Evolutionary conservation across 1,284 basidiomycete genomes (phyloP).

Genomic region (Takashimella tepidaria): DNA sequence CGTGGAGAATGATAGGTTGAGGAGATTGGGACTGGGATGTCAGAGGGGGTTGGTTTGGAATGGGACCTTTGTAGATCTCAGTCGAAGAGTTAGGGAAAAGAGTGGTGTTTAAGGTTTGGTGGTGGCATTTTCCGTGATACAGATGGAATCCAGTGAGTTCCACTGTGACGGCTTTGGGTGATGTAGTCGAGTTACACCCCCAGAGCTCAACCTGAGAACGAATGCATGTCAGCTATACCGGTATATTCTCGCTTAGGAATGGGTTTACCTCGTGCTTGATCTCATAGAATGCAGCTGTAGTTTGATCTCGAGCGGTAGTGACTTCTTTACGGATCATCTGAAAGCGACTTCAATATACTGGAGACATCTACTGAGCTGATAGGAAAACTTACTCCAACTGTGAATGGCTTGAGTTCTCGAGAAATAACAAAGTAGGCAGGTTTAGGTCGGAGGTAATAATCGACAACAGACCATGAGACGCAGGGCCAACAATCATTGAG

Average conservation of each 20-base stretch:
- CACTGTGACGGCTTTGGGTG: conserved; percentile 56
- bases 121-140: conserved; percentile 49
- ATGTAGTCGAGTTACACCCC: conserved; percentile 71
- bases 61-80: conserved; percentile 64
- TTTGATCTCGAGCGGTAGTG: conserved; percentile 56
- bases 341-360: too few relatives aligned
- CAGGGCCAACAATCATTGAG: conserved; percentile 78
- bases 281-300: conserved; percentile 60
- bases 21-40: conserved; percentile 62
- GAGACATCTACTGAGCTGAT: too few relatives aligned
- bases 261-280: conserved; percentile 52
- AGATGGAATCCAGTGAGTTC: conserved; percentile 66
- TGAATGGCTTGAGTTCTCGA: conserved; percentile 64
- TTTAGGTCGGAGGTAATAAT: conserved; percentile 71
- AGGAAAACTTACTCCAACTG: conserved; percentile 67
- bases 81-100: conserved; percentile 73
- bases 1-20: conserved; percentile 66
- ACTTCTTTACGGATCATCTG: conserved; percentile 60
- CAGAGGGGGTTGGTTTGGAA: conserved; percentile 63
- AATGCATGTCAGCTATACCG: background rate
- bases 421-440: conserved; percentile 66
- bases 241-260: background rate
- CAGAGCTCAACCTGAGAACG: conserved; percentile 63
- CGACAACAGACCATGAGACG: conserved; percentile 71
- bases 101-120: conserved; percentile 53